Evolutionary conservation across 352 stramenopile species (phyloP), one percentile per base, ranked within the genome.

Genomic region (Phytophthora cajani): DNA sequence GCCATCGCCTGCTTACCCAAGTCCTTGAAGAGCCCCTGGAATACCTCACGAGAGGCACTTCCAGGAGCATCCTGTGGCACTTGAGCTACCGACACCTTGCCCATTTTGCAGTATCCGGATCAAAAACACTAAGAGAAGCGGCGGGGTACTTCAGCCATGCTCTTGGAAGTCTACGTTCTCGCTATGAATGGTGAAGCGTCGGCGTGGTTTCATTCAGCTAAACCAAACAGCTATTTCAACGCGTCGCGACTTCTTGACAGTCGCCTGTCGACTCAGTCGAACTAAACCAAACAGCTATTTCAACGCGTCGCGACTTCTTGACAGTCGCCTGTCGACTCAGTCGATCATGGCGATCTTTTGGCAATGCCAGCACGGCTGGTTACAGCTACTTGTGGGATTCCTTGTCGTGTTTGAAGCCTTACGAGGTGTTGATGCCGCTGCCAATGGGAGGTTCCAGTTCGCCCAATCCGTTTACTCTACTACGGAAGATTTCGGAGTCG

Each of bases 1-100:
- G 86, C 84, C 83, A 92, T 91, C 11, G 86, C 86, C 57, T 94
- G 86, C 56, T 85, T 90, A 17, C 84, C 84, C 5, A 94, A 49
- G 54, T 92, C 84, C 46, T 82, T 82, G 59, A 94, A 92, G 12
- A 94, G 74, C 3, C 80, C 72, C 46, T 94, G 82, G 62, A 94
- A 91, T 36, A 94, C 67, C 30, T 89, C 80, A 0, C 76, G 72
- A 54, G 85, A 91, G 2, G 76, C 66, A 25, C 27, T 69, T 27
- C 54, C 69, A 59, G 58, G 61, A 14, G 40, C 53, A 55, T 75
- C 60, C 3, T 59, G 55, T 3, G n/a, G 52, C 52, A 60, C 60
- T 11, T 71, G 73, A 51, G 50, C 33, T 30, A 75, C 65, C 12
- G 73, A 73, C 12, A 52, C 42, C 52, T 73, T 84, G 4, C 66